Evolutionary conservation across 306 rosid genomes (phyloP), one percentile per base, ranked within the genome.

Genomic region (Quercus variabilis): DNA sequence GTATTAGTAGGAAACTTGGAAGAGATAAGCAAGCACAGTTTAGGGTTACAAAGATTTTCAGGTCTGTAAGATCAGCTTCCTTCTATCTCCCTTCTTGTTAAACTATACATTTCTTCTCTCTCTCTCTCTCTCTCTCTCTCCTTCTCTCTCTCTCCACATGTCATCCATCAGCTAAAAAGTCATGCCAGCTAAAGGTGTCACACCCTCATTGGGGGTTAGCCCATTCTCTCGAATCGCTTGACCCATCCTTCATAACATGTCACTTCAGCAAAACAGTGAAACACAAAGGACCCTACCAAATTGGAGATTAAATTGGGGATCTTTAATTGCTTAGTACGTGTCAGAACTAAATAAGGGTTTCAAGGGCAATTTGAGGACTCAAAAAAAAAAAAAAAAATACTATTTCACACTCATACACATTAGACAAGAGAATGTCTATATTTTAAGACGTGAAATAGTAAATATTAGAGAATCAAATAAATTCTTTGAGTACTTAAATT

Each of bases 31-130:
- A 81, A n/a, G 11, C 46, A 41, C 46, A 41, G 64, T 78, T 76
- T 87, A 84, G 80, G 86, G 84, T 81, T 84, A 46, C 82, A 84
- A 79, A 76, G 78, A 76, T 74, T 73, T 79, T 38, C 60, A 68
- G 82, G 78, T 73, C 81, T 60, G 85, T 68, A 68, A 87, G 82
- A 79, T 84, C 84, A 69, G 79, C 86, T 81, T 83, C 60, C 77
- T 81, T 43, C 82, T 57, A 76, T 85, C 18, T 75, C 81, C 82
- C 75, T 80, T 78, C 70, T 68, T 78, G 59, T 71, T 51, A 23
- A 54, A 51, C 11, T 7, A 41, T 41, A 7, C 46, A 8, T 41
- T 41, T 41, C 46, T 41, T 41, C 46, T 8, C 46, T 38, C 43
- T 8, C 46, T 6, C 41, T 1, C 38, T 68, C 55, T 43, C 63